Evolutionary conservation across 768 basidiomycete species (phyloP).

Genomic region (Xerocomellus amylosporus): DNA sequence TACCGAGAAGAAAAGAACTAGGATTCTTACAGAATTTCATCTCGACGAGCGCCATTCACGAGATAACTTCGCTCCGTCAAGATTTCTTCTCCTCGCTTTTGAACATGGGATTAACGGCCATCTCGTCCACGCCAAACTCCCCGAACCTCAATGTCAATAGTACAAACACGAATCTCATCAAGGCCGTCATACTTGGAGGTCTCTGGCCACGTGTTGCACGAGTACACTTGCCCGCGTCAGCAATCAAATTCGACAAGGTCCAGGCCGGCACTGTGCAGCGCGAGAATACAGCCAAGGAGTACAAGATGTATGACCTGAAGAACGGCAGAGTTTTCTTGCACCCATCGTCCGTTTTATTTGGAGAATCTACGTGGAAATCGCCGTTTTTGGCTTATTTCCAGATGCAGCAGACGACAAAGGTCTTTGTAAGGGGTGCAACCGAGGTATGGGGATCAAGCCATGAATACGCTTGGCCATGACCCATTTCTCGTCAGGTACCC

Average conservation of each 20-base stretch:
- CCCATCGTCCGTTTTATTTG: conserved; percentile 78
- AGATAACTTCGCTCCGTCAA: conserved; percentile 70
- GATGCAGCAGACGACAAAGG: conserved; percentile 77
- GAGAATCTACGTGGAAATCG: conserved; percentile 65
- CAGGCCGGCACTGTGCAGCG: conserved; percentile 81
- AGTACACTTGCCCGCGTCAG: conserved; percentile 68
- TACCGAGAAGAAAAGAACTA: background rate
- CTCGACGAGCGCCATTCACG: conserved; percentile 65
- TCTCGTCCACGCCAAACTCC: conserved; percentile 42
- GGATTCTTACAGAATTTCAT: conserved; percentile 69
- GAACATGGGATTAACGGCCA: conserved; percentile 66
- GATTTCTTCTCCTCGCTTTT: conserved; percentile 73
- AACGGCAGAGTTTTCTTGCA: conserved; percentile 75
- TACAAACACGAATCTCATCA: conserved; percentile 69
- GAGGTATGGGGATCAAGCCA: conserved; percentile 50
- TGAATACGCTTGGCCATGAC: background rate
- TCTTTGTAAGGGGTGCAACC: conserved; percentile 83
- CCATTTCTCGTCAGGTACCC: conserved; percentile 54
- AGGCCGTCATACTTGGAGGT: conserved; percentile 81
- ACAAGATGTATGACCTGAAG: conserved; percentile 71
- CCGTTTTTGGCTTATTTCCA: conserved; percentile 84
- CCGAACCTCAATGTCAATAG: conserved; percentile 63
- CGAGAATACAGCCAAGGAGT: conserved; percentile 81
- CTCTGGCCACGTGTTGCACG: conserved; percentile 83
- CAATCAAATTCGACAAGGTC: conserved; percentile 81